Conservation (phyloP, 2,329 filamentous ascomycete genomes). For the Mycocentrospora acerina region DNA sequence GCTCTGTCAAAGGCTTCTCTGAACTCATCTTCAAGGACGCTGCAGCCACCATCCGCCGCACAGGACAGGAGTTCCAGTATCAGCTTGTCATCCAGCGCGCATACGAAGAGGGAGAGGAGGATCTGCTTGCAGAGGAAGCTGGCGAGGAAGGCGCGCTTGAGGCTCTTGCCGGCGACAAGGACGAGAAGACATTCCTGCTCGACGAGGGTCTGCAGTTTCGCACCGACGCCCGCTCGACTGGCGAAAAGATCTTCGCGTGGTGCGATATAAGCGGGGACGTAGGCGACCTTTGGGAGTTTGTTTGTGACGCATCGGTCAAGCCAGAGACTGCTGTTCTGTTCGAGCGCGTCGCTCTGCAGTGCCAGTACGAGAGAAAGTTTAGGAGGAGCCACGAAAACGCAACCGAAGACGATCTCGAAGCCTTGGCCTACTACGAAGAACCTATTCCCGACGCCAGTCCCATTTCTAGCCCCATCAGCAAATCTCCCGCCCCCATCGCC, state of each 20-base stretch:
- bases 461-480: constrained; percentile 49
- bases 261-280: constrained; percentile 89
- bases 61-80: constrained; percentile 94
- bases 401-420: constrained; percentile 74
- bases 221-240: constrained; percentile 75
- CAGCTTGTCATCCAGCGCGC: constrained; percentile 95
- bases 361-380: constrained; percentile 97
- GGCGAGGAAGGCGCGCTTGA: constrained; percentile 78
- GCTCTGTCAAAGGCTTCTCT: constrained; percentile 95
- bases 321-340: constrained; percentile 76
- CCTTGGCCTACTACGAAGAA: constrained; percentile 76
- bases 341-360: constrained; percentile 80
- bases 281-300: constrained; percentile 96
- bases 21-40: constrained; percentile 99
- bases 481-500: constrained; percentile 39
- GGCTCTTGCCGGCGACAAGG: constrained; percentile 74
- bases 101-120: constrained; percentile 96
- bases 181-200: constrained; percentile 97
- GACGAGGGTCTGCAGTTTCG: constrained; percentile 89
- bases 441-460: constrained; percentile 63
- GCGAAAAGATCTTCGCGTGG: constrained; percentile 90
- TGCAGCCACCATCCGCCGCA: constrained; percentile 85
- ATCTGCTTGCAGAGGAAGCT: constrained; percentile 85
- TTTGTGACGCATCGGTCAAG: constrained; percentile 77
- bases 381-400: constrained; percentile 77